phyloP scores from a whole-genome alignment of 164 flowering plant species.

The Chloranthus sessilifolius region DNA sequence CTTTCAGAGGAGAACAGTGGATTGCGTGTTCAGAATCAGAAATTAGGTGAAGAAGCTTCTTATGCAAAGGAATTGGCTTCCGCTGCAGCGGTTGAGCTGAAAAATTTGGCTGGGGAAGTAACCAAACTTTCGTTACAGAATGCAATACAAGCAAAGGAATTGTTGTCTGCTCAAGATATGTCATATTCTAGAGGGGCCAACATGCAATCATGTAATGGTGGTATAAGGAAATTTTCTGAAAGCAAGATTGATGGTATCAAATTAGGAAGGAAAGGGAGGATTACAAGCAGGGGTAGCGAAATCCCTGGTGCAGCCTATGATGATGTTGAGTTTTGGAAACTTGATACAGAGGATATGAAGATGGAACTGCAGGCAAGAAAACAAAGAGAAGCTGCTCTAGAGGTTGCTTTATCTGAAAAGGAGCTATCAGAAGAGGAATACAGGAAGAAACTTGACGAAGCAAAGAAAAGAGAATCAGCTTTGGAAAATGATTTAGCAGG shows the following conservation, averaged over 20 bases:
- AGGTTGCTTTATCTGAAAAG: constrained; percentile 88
- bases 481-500: constrained; percentile 95
- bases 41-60: constrained; percentile 91
- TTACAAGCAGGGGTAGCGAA: constrained; percentile 46
- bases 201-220: constrained; percentile 41
- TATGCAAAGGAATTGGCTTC: constrained; percentile 98
- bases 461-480: constrained; percentile 75
- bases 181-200: constrained; percentile 41
- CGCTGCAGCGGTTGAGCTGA: constrained; percentile 98
- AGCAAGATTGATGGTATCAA: constrained; percentile 41
- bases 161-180: constrained; percentile 59
- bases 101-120: constrained; percentile 90
- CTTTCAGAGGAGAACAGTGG: constrained; percentile 82
- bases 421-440: constrained; percentile 69
- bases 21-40: constrained; percentile 80
- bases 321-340: constrained; percentile 68
- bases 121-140: constrained; percentile 86
- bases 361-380: constrained; percentile 82
- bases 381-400: constrained; percentile 76
- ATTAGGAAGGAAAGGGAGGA: constrained; percentile 53
- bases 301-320: constrained; percentile 34
- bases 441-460: constrained; percentile 64
- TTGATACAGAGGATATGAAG: constrained; percentile 74
- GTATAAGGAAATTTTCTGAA: constrained; percentile 43
- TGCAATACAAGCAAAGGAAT: constrained; percentile 74